Evolutionary conservation across 306 rosid genomes (phyloP), one percentile per base, ranked within the genome.

Genomic region (Ceratonia siliqua): DNA sequence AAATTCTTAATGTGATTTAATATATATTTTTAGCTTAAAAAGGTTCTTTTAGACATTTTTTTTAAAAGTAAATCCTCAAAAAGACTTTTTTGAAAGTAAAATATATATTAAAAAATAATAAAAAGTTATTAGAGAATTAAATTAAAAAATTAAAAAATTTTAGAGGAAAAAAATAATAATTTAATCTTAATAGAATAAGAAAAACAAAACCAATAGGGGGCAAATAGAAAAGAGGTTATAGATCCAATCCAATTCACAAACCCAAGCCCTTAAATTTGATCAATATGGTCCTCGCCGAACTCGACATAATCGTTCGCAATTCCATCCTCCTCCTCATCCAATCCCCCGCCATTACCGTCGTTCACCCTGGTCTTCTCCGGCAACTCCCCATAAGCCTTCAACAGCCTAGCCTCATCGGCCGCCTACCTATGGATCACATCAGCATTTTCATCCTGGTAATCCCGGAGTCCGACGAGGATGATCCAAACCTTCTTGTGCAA

Each of bases 401-500:
- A 68, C 17, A 87, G 87, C 28, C 92, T 71, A 0, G 92, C 89
- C 75, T 87, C 89, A 45, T 87, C 92, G 4, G 89, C 84, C 89
- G 83, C 85, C 74, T 87, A 87, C 81, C 85, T 87, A 70, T 85
- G 86, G 73, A 87, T 87, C 59, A 87, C 89, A 58, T 87, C 89
- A 63, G 92, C 92, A 69, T 87, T 87, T 62, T 87, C 92, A 7
- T 87, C 86, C 87, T 87, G 89, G 27, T 82, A 87, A 54, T 87
- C 92, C 0, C 89, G 70, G 62, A 85, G 87, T 0, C 92, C 92
- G 0, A 87, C 87, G 14, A 85, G 89, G 64, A 87, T 87, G 63
- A 87, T 87, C 92, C 91, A 87, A 0, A 87, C 91, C 78, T 87
- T 87, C 79, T 87, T 87, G 87, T 87, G 91, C 91, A 87, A 82